phyloP scores from a whole-genome alignment of 768 basidiomycete genomes.

The Trametes elegans region DNA sequence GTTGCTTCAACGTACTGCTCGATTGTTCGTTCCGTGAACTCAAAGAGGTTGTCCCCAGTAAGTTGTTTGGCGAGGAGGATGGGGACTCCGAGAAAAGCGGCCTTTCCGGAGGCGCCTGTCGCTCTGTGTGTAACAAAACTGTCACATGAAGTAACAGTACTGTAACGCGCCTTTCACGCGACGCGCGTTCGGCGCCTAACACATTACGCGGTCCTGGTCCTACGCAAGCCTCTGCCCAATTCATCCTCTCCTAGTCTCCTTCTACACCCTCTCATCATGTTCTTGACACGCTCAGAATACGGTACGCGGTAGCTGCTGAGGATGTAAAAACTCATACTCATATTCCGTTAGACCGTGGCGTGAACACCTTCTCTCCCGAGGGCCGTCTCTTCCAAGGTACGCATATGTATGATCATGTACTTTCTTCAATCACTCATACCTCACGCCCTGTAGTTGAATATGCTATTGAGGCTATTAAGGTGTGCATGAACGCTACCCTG shows the following conservation, averaged over 20 bases:
- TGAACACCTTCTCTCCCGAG: conserved; percentile 98
- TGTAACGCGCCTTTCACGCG: conserved; percentile 14
- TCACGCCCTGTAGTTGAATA: conserved; percentile 80
- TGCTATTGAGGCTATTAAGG: conserved; percentile 99
- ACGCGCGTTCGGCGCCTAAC: conserved; percentile 23
- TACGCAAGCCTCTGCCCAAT: conserved; percentile 17
- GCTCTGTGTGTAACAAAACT: not conserved
- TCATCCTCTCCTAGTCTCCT: not conserved
- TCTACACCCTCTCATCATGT: conserved; percentile 49
- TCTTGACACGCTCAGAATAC: conserved; percentile 94
- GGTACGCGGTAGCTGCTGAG: conserved; percentile 41
- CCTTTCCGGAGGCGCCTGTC: not conserved
- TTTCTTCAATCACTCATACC: no score
- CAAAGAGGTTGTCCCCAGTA: no score
- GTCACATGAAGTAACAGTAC: conserved; percentile 7
- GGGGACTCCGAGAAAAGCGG: not conserved
- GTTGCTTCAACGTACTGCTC: no score
- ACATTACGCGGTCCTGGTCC: not conserved
- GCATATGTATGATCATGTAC: no score
- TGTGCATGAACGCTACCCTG: no score
- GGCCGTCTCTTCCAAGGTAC: conserved; percentile 97
- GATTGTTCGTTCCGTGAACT: no score
- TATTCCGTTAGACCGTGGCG: conserved; percentile 76
- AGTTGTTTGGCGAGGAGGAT: not conserved
- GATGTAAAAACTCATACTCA: not conserved